Evolutionary conservation across 2,329 filamentous ascomycete species (phyloP), one percentile per base, ranked within the genome.

Genomic region (Sphaerostilbella broomeana): DNA sequence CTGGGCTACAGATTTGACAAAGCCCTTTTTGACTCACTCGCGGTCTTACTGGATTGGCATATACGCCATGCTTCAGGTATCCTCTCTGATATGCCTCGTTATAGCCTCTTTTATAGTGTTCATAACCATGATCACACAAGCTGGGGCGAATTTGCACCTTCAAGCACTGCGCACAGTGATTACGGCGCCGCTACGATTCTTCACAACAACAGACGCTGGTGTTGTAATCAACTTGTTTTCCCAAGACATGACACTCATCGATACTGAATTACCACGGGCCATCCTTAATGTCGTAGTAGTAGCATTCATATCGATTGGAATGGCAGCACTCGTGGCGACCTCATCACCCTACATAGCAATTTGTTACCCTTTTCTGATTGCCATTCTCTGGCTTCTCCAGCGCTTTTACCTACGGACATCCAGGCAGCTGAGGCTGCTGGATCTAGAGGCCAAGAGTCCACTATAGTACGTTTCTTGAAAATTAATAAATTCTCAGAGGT

Each of bases 381-480:
- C 50, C 0, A 44, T 68, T 1, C 44, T 79, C 1, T 79, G 69
- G 39, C 43, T 62, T 2, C 54, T 80, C 0, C 76, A 79, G 45
- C 70, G 63, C 37, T 66, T 77, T 34, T 81, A 81, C 47, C 63
- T 81, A 2, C 64, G 72, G 0, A 81, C 77, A 0, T 79, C 75
- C 1, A 61, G 76, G 0, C 77, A 81, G 51, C 53, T 82, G 6
- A 67, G 77, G 34, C 64, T 78, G 15, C 54, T 82, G 9, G 77
- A 81, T 31, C 64, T 82, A 1, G 78, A 82, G 52, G 68, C 72
- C 2, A 79, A 81, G 47, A 70, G 70, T 1, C 75, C 75, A 0
- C 13, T 57, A 2, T 57, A 58, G 50, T 56, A 48, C 44, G 53
- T 48, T 1, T n/a, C n/a, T n/a, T n/a, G n/a, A n/a, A n/a, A n/a